Base-by-base conservation (phyloP, 345 rosid species). In the Moringa oleifera region DNA sequence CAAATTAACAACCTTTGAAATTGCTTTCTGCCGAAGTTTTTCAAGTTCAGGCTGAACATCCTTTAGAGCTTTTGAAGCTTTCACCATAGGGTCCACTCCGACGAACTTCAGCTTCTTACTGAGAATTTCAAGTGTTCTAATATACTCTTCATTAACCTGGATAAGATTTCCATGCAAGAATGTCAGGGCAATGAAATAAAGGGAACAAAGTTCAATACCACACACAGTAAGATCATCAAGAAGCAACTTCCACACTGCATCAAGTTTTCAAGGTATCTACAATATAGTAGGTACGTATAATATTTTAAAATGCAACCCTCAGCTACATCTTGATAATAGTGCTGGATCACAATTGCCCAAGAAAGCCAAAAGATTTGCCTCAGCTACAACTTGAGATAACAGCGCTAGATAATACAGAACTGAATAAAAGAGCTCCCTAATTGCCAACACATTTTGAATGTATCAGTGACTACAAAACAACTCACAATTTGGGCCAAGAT, bases 31-130 rank as follows among this genome's bases (percentile, higher is more conserved):
- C 67, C 97, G 78, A 31, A 94, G 90, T 80, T 88, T 90, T 78
- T 90, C 97, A 63, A 94, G 97, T 80, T 94, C 99, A 20, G 96
- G 99, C 58, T 88, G 91, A 66, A 94, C 97, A 74, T 94, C 99
- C 79, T 85, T 94, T 50, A 94, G 81, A 50, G 97, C 95, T 78
- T 88, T 90, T 57, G 99, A 85, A 61, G 81, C 77, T 74, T 81
- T 94, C 53, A 85, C 88, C 77, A 81, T 81, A 20, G 77, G 76
- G 81, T 94, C 97, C 63, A 69, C 85, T 68, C 85, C 91, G 63
- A 84, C 81, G 68, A 81, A 89, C 80, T 88, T 90, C 76, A 94
- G 76, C 80, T 94, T 94, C 87, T 85, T 86, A 82, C 97, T 90
- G 66, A 94, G 85, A 62, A 83, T 82, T 77, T 90, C 96, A 47